Percentiles rank a stretch among this genome's conserved stretches.
These are phyloP conservation scores for Populus trichocarpa DNA, from an alignment of 441 rosid genomes.

Conservation along the genomic window DNA sequence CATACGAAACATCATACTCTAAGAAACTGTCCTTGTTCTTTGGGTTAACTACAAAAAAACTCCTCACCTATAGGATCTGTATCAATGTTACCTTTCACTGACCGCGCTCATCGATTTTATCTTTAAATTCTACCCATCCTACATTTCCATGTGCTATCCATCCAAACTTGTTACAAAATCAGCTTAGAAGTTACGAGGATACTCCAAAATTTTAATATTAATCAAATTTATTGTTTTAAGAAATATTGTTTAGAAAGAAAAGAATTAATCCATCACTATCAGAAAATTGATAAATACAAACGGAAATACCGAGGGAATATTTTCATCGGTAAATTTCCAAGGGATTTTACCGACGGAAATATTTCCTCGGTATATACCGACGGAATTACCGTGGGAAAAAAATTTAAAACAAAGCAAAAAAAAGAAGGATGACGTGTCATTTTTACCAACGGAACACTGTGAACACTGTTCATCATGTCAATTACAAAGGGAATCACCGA, in stretches of 20 bases:
- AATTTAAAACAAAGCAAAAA: too few relatives aligned
- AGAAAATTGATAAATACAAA: too few relatives aligned
- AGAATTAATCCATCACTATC: background rate
- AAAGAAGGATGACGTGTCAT: too few relatives aligned
- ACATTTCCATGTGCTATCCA: background rate
- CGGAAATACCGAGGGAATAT: too few relatives aligned
- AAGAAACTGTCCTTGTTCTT: background rate
- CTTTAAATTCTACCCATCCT: background rate
- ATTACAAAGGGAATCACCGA: too few relatives aligned
- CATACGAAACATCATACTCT: background rate
- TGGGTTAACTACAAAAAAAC: background rate
- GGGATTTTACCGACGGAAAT: too few relatives aligned
- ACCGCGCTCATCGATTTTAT: background rate
- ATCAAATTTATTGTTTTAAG: background rate
- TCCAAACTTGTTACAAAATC: background rate
- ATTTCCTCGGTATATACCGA: too few relatives aligned
- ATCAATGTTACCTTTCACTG: background rate
- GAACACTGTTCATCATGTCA: too few relatives aligned
- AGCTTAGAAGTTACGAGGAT: background rate
- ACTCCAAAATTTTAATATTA: background rate
- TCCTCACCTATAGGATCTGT: background rate
- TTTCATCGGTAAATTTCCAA: too few relatives aligned
- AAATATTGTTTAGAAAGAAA: background rate
- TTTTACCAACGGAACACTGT: too few relatives aligned
- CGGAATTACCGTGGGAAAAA: too few relatives aligned